Evolutionary conservation across 2,329 filamentous ascomycete genomes (phyloP).

Genomic region (Cladophialophora immunda): DNA sequence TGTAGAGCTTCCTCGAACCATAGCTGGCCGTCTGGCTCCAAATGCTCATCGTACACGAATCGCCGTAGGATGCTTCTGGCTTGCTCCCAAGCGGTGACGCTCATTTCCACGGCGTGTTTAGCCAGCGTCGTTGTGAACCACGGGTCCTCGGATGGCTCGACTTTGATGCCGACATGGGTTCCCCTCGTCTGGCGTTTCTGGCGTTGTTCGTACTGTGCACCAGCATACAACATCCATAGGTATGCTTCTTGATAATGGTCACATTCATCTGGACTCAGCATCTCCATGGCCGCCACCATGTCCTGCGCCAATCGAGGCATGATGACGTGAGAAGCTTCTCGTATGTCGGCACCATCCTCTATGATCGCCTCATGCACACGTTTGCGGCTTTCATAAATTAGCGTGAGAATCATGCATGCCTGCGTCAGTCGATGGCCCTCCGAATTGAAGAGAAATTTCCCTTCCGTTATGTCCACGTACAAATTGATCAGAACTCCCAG

Average conservation of each 20-base stretch:
- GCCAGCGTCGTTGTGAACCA: slow-evolving; percentile 18
- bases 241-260: slow-evolving; percentile 19
- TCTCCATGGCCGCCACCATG: slow-evolving; percentile 13
- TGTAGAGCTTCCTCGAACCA: slow-evolving; percentile 18
- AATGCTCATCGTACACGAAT: slow-evolving; percentile 16
- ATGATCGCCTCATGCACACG: slow-evolving; percentile 16
- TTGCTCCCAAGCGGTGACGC: slow-evolving; percentile 5
- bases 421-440: slow-evolving; percentile 17
- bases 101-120: slow-evolving; percentile 2
- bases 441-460: not conserved
- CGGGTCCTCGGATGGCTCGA: not conserved
- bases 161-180: not conserved
- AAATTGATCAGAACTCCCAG: slow-evolving; percentile 19
- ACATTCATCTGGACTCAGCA: slow-evolving; percentile 16
- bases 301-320: slow-evolving; percentile 15
- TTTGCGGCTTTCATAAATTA: slow-evolving; percentile 17
- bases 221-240: slow-evolving; percentile 25
- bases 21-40: slow-evolving; percentile 9
- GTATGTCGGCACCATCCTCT: slow-evolving; percentile 21
- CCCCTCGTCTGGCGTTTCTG: not conserved
- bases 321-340: slow-evolving; percentile 22
- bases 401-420: slow-evolving; percentile 21
- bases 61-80: not conserved
- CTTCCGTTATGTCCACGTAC: slow-evolving; percentile 22
- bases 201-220: slow-evolving; percentile 20